Conservation (phyloP, 306 rosid genomes). For the Sindora glabra region DNA sequence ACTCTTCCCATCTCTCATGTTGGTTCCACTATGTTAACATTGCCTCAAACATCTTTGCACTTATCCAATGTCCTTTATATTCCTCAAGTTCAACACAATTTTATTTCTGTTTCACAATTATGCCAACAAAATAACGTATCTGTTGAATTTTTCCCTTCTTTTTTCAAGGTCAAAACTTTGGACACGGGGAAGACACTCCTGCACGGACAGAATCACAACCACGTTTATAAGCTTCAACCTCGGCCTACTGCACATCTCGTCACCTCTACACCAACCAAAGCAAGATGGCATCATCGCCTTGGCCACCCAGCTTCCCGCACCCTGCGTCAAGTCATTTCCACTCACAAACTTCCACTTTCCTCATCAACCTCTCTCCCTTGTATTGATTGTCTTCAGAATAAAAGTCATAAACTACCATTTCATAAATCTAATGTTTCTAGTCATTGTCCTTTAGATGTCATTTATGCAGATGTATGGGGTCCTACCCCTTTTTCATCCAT, state of each 20-base stretch:
- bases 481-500: not conserved
- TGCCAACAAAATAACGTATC: not conserved
- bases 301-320: not conserved
- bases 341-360: not conserved
- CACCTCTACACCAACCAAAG: not conserved
- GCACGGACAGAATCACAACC: not conserved
- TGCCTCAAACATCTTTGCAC: not conserved
- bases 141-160: not conserved
- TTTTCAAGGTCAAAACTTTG: not conserved
- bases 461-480: not conserved
- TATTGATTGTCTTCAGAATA: not conserved
- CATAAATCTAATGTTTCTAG: not conserved
- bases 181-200: not conserved
- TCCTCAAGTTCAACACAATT: not conserved
- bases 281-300: not conserved
- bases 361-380: not conserved
- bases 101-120: not conserved
- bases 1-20: not conserved
- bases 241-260: not conserved
- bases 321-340: not conserved
- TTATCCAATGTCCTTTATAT: not conserved
- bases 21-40: not conserved
- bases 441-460: not conserved
- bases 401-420: not conserved
- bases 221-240: not conserved